Percentiles rank a stretch among this genome's conserved stretches.
These are phyloP conservation scores for Metarhizium rileyi DNA, from an alignment of 2,329 filamentous ascomycete genomes.

Conservation along the genomic window DNA sequence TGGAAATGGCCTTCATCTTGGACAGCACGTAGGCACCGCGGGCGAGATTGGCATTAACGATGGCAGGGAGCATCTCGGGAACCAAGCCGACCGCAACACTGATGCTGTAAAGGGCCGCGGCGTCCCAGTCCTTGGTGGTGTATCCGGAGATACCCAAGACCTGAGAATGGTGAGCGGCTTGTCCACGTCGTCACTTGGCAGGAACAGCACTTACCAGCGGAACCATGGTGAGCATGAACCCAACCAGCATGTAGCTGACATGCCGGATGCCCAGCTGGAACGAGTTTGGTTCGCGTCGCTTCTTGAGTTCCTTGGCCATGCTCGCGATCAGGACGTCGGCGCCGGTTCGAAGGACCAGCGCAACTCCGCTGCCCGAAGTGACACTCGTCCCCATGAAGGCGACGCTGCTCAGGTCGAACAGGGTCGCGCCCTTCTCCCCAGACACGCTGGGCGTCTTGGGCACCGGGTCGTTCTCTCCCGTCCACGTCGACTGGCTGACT, in stretches of 20 bases:
- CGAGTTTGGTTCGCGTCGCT: slow-evolving; percentile 15
- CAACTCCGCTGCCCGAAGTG: slow-evolving; percentile 17
- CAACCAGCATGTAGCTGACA: slow-evolving; percentile 20
- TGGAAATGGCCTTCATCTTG: slow-evolving; percentile 26
- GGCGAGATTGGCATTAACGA: slow-evolving; percentile 20
- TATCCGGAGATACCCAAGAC: slow-evolving; percentile 16
- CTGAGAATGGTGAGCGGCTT: slow-evolving; percentile 4
- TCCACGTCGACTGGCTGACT: slow-evolving; percentile 21
- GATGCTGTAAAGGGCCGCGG: slow-evolving; percentile 18
- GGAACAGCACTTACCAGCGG: slow-evolving; percentile 14
- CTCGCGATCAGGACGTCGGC: slow-evolving; percentile 15
- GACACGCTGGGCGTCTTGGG: slow-evolving; percentile 10
- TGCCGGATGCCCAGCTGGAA: slow-evolving; percentile 20
- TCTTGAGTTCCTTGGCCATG: slow-evolving; percentile 17
- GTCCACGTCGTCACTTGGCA: not conserved
- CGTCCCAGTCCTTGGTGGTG: slow-evolving; percentile 16
- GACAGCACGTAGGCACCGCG: slow-evolving; percentile 17
- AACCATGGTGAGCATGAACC: slow-evolving; percentile 20
- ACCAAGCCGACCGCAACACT: slow-evolving; percentile 20
- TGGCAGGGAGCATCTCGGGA: slow-evolving; percentile 21
- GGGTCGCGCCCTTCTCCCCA: slow-evolving; percentile 12
- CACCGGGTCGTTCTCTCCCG: slow-evolving; percentile 18
- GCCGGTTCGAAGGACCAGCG: slow-evolving; percentile 16
- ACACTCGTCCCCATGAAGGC: slow-evolving; percentile 20
- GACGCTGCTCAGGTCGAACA: slow-evolving; percentile 18